Base-by-base conservation (phyloP, 805 yeast species). In the Maudiozyma pseudohumilis region DNA sequence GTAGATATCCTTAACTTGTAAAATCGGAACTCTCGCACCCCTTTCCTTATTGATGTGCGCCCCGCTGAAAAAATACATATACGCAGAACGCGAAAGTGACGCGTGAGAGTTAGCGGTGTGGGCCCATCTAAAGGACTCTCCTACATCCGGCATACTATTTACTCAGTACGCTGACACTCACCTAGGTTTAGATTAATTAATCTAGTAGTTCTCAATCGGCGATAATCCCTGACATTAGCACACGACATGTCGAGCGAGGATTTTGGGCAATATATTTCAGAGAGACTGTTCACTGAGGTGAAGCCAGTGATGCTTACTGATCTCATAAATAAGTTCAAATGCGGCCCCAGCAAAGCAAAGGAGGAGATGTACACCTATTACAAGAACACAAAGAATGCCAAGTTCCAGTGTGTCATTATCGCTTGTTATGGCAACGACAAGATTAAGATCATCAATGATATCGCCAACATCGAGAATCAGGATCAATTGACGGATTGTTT, bases 281-380 rank as follows among this genome's bases (percentile, higher is more conserved):
- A 45, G 25, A 43, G 39, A 17, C 44, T 56, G 19, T 50, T 54
- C 32, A 52, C 52, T 3, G 50, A 52, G 32, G 43, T 43, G 13
- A 46, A 49, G 32, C 50, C 58, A 6, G 56, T 56, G 11, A 39
- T 49, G 6, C 54, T 54, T 39, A 52, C 60, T 5, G 61, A 56
- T 39, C 36, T 56, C 27, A 44, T 54, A 27, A 38, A 39, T 25
- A 17, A 44, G 16, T 55, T 55, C 39, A 42, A 42, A 18, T 33
- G 53, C 20, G 52, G 53, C 2, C 56, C 58, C 11, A 43, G 48
- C 4, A 38, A 32, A 24, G 60, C 61, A 9, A 58, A 58, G 36
- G 38, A 41, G 15, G 34, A 41, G 29, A 53, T 58, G 60, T 53
- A 53, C 33, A 37, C 45, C 9, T 58, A 53, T 37, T 58, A 55